A percentile compares a stretch with the other conserved stretches of the same genome.
These are phyloP conservation scores for Saitozyma sp. DNA, from an alignment of 768 basidiomycete species.

Conservation along the genomic window DNA sequence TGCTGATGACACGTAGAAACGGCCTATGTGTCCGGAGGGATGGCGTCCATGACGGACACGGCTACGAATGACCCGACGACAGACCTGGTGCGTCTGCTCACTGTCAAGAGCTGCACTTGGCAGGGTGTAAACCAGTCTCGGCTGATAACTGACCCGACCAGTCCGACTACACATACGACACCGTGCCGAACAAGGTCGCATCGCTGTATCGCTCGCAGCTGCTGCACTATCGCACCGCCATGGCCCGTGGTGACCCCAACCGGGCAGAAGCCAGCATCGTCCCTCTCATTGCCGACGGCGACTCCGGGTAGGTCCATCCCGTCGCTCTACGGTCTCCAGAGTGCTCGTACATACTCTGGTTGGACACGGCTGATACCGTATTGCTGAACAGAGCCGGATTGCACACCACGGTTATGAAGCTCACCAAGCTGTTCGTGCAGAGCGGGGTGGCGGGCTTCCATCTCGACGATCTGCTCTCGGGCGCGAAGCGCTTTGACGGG, in stretches of 20 bases:
- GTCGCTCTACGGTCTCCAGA: background rate
- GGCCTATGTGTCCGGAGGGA: constrained; percentile 89
- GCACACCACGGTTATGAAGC: constrained; percentile 89
- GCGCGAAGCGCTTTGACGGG: constrained; percentile 77
- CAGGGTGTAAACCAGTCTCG: background rate
- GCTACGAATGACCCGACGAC: constrained; percentile 8
- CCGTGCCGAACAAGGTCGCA: constrained; percentile 93
- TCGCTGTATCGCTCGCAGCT: constrained; percentile 88
- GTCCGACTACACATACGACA: constrained; percentile 91
- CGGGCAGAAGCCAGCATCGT: constrained; percentile 71
- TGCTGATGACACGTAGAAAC: constrained; percentile 57
- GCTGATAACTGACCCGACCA: constrained; percentile 69
- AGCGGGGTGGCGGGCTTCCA: constrained; percentile 90
- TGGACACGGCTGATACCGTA: no score
- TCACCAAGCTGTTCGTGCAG: constrained; percentile 92
- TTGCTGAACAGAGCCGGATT: constrained; percentile 73
- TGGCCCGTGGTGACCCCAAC: background rate
- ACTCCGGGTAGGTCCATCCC: constrained; percentile 70
- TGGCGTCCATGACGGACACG: constrained; percentile 41
- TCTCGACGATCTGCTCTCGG: constrained; percentile 81
- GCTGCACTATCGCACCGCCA: constrained; percentile 68
- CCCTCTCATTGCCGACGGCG: constrained; percentile 91
- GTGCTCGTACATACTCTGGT: no score
- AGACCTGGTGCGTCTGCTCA: constrained; percentile 6
- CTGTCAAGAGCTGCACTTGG: no score